Base-by-base conservation (phyloP, 1,284 basidiomycete species). In the Ceratobasidium papillatum region DNA sequence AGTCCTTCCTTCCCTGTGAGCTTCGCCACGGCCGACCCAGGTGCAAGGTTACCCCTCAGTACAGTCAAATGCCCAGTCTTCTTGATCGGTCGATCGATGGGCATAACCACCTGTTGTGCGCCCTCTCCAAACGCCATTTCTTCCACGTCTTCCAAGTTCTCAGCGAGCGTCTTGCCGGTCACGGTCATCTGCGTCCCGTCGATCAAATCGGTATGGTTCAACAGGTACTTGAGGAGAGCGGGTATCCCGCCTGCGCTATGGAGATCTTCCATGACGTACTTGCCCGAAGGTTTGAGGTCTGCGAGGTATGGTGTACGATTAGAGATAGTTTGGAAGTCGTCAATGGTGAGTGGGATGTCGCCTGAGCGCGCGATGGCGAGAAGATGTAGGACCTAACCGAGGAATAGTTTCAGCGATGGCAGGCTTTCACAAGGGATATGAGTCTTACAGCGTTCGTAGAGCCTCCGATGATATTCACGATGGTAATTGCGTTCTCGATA, bases 251-350 rank as follows among this genome's bases (percentile, higher is more conserved):
- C 96, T 77, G 95, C 91, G 78, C 87, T 89, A 86, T 98, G 94
- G 41, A 99, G 87, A 81, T 99, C 96, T 84, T 98, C 95, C 96
- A 99, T 98, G 80, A 94, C 92, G 83, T 96, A 98, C 84, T 92
- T 92, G 32, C 96, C 96, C 34, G 93, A 95, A 7, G 96, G 96
- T 90, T 95, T 96, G 78, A 99, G 87, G 81, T 99, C 94, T 38
- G 94, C 95, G 17, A 99, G 87, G 85, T 93, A 96, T n/a, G 97
- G 97, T 0, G 95, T 94, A 79, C 88, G 91, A 83, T 98, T 90
- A 1, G 94, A 91, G 58, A 98, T 89, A 74, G 82, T 83, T 84
- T 97, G 94, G 87, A 98, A 97, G 83, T 99, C 97, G 80, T 99
- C 96, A 78, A 99, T 94, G 12, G 87, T 91, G 72, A 99, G 89